phyloP scores from a whole-genome alignment of 1,284 basidiomycete species.

The Cronartium quercuum region DNA sequence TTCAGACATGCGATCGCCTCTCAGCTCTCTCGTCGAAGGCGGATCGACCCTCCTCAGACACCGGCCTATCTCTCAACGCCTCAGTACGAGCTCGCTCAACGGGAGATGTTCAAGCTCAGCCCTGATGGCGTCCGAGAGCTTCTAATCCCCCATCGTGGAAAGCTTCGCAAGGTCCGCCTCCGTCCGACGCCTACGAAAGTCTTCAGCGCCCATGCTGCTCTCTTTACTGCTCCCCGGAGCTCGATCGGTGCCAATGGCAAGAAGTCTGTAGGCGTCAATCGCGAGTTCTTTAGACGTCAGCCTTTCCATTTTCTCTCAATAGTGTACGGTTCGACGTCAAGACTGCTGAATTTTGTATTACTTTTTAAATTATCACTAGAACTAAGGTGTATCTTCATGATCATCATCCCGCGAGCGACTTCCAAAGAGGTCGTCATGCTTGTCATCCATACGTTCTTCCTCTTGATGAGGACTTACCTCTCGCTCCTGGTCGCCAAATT shows the following conservation, averaged over 20 bases:
- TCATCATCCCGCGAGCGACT: slow-evolving; percentile 62
- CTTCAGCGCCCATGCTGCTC: slow-evolving; percentile 9
- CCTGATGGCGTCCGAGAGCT: slow-evolving; percentile 16
- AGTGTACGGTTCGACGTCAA: background rate
- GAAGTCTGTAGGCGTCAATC: slow-evolving; percentile 62
- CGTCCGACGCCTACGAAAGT: background rate
- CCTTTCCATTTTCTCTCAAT: slow-evolving; percentile 11
- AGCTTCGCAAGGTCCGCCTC: slow-evolving; percentile 29
- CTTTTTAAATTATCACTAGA: slow-evolving; percentile 47
- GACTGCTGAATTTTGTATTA: background rate
- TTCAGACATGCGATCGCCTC: slow-evolving; percentile 10
- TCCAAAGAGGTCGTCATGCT: slow-evolving; percentile 74
- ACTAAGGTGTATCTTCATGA: slow-evolving; percentile 66
- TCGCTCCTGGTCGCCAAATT: slow-evolving; percentile 80
- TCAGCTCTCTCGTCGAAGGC: background rate
- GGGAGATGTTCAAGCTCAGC: slow-evolving; percentile 34
- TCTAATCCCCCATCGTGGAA: slow-evolving; percentile 36
- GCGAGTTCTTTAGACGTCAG: slow-evolving; percentile 63
- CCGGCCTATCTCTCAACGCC: slow-evolving; percentile 28
- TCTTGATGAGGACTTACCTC: slow-evolving; percentile 76
- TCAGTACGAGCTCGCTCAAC: slow-evolving; percentile 36
- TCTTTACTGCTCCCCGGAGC: slow-evolving; percentile 20
- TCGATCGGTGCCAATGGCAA: slow-evolving; percentile 17
- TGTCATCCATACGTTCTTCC: slow-evolving; percentile 73
- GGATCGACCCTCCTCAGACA: slow-evolving; percentile 11